Evolutionary conservation across 2,329 filamentous ascomycete species (phyloP).

Genomic region (Stachybotrys echinatus): DNA sequence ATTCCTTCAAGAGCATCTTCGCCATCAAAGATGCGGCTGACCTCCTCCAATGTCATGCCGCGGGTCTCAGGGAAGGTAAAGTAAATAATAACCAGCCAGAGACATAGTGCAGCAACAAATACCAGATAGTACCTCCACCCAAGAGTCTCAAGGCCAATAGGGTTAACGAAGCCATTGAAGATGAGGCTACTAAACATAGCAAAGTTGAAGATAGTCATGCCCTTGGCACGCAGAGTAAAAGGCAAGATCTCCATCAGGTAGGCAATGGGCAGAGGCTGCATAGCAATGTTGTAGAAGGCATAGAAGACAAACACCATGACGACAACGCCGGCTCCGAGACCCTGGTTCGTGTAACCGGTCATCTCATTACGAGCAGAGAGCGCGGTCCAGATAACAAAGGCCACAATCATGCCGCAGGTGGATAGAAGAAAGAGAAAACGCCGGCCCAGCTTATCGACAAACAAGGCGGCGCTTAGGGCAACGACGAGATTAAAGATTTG

Average conservation of each 20-base stretch:
- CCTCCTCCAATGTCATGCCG: slow-evolving; percentile 17
- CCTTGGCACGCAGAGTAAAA: slow-evolving; percentile 26
- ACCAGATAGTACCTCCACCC: slow-evolving; percentile 13
- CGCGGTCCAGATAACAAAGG: slow-evolving; percentile 32
- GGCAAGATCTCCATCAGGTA: slow-evolving; percentile 33
- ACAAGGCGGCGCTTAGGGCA: slow-evolving; percentile 26
- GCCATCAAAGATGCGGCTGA: slow-evolving; percentile 15
- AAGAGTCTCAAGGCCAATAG: slow-evolving; percentile 16
- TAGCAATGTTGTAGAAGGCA: slow-evolving; percentile 38
- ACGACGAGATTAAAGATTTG: slow-evolving; percentile 33
- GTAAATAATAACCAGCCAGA: slow-evolving; percentile 13
- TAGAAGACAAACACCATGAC: slow-evolving; percentile 43
- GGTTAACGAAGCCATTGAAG: slow-evolving; percentile 29
- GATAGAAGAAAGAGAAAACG: slow-evolving; percentile 32
- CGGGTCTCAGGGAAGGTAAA: slow-evolving; percentile 26
- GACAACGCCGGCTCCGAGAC: slow-evolving; percentile 35
- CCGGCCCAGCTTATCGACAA: slow-evolving; percentile 34
- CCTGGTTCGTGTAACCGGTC: slow-evolving; percentile 18
- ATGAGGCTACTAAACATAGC: slow-evolving; percentile 25
- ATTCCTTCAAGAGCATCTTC: too few relatives aligned
- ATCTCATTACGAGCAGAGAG: too few relatives aligned
- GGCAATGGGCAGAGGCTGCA: slow-evolving; percentile 35
- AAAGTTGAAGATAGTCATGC: slow-evolving; percentile 37
- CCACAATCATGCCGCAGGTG: slow-evolving; percentile 27
- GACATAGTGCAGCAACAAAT: slow-evolving; percentile 10